Percentiles rank a stretch among this genome's conserved stretches.
These are phyloP conservation scores for Pseudopithomyces chartarum DNA, from an alignment of 2,329 filamentous ascomycete species.

Conservation along the genomic window DNA sequence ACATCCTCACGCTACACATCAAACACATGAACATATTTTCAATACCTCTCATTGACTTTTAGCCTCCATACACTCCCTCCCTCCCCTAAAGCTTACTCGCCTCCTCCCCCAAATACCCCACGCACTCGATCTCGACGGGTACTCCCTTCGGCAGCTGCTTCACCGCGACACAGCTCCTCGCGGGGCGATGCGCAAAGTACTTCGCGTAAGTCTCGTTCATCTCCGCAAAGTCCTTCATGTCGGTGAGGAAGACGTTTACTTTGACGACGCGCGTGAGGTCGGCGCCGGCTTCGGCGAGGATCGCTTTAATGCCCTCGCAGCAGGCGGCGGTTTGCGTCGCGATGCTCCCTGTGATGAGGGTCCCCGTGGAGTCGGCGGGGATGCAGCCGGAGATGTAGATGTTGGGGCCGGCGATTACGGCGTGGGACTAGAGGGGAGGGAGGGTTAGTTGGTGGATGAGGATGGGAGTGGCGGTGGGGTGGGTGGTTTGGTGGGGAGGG, in stretches of 20 bases:
- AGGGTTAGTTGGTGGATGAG: too few species aligned
- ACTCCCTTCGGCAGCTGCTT: constrained; percentile 87
- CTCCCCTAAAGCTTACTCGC: too few species aligned
- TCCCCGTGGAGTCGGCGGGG: constrained; percentile 67
- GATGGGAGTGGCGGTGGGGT: background rate
- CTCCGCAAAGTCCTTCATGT: constrained; percentile 86
- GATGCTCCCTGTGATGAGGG: constrained; percentile 67
- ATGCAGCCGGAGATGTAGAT: constrained; percentile 79
- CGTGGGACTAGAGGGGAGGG: constrained; percentile 51
- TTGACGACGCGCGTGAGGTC: constrained; percentile 83
- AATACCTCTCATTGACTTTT: too few species aligned
- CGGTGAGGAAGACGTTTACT: constrained; percentile 80
- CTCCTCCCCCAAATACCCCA: constrained; percentile 61
- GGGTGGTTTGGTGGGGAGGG: background rate
- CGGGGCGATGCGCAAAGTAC: constrained; percentile 81
- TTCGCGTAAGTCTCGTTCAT: constrained; percentile 88
- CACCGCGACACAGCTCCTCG: constrained; percentile 87
- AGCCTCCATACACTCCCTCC: too few species aligned
- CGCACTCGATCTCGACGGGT: constrained; percentile 87
- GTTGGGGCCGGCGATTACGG: constrained; percentile 69
- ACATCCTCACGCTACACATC: too few species aligned
- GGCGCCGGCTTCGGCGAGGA: constrained; percentile 81
- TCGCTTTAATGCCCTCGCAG: constrained; percentile 81
- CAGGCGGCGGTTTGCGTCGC: constrained; percentile 72
- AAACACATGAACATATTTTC: too few species aligned